Conservation (phyloP, 805 yeast species). For the Ogataea kodamae region DNA sequence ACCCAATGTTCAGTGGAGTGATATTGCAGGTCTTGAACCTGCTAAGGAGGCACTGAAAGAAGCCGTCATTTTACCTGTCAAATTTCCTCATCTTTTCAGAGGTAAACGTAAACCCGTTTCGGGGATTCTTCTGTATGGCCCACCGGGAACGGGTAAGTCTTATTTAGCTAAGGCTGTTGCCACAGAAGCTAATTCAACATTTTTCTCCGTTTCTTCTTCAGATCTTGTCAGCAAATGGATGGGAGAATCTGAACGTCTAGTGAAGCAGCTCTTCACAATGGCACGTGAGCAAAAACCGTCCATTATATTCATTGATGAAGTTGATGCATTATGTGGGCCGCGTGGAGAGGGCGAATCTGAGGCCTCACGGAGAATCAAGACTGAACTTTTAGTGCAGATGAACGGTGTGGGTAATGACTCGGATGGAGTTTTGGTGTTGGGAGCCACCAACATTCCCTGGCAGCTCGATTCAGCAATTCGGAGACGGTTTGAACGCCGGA, state of each 20-base stretch:
- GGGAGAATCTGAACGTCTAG: constrained; percentile 97
- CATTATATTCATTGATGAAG: constrained; percentile 95
- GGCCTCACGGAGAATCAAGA: constrained; percentile 92
- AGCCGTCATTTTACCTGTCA: constrained; percentile 94
- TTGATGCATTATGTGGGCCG: constrained; percentile 96
- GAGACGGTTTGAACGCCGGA: constrained; percentile 93
- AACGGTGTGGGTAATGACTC: constrained; percentile 98
- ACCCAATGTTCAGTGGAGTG: constrained; percentile 92
- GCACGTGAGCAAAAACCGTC: constrained; percentile 96
- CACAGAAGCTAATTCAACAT: constrained; percentile 95
- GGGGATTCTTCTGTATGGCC: constrained; percentile 85
- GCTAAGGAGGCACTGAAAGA: constrained; percentile 97
- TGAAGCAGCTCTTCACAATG: constrained; percentile 90
- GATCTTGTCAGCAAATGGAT: constrained; percentile 98
- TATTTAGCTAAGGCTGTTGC: constrained; percentile 97
- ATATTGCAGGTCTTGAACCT: constrained; percentile 90
- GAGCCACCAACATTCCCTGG: constrained; percentile 99
- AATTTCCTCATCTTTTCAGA: constrained; percentile 90
- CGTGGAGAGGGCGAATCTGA: constrained; percentile 98
- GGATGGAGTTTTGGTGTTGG: constrained; percentile 86
- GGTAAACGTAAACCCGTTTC: constrained; percentile 92
- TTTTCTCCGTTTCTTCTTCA: constrained; percentile 92
- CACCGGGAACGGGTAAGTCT: constrained; percentile 98
- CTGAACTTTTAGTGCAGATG: constrained; percentile 96
- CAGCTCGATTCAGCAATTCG: constrained; percentile 96